These are phyloP conservation scores for Aspergillus pseudonomiae DNA, from an alignment of 2,329 filamentous ascomycete species.

Conservation along the genomic window DNA sequence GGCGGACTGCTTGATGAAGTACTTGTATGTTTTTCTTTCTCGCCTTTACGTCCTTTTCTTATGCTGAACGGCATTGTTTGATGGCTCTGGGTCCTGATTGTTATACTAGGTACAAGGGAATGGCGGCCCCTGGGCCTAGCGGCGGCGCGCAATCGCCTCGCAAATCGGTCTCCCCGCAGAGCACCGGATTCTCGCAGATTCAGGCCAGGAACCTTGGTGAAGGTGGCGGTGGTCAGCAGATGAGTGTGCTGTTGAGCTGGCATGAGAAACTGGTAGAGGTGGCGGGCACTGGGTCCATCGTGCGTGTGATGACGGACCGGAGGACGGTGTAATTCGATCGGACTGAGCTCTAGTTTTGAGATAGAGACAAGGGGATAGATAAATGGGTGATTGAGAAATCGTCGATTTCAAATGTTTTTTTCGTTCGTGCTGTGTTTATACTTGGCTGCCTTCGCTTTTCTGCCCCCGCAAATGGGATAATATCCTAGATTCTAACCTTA, in stretches of 20 bases:
- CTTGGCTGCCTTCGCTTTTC: slow-evolving; percentile 7
- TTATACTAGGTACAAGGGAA: slow-evolving; percentile 78
- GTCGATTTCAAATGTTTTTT: slow-evolving; percentile 2
- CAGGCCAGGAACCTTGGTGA: slow-evolving; percentile 59
- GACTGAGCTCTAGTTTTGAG: neutral
- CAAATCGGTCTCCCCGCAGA: slow-evolving; percentile 68
- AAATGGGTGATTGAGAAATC: neutral
- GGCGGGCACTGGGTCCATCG: slow-evolving; percentile 88
- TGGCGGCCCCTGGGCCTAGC: slow-evolving; percentile 56
- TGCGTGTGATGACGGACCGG: slow-evolving; percentile 94
- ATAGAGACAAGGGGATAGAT: slow-evolving; percentile 1
- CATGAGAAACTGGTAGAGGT: slow-evolving; percentile 98
- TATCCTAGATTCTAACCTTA: slow-evolving; percentile 3
- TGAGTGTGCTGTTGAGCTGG: slow-evolving; percentile 98
- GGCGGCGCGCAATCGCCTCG: slow-evolving; percentile 52
- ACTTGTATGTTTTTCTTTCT: slow-evolving; percentile 66
- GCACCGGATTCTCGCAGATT: slow-evolving; percentile 87
- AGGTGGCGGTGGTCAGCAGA: slow-evolving; percentile 77
- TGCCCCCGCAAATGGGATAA: slow-evolving; percentile 1
- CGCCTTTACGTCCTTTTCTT: neutral
- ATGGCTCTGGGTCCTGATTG: neutral
- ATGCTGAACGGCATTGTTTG: neutral
- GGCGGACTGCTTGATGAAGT: slow-evolving; percentile 95
- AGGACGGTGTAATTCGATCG: slow-evolving; percentile 68
- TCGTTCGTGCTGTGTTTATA: neutral